phyloP scores from a whole-genome alignment of 371 early-diverging fungal species.

The Dichotomocladium elegans region DNA sequence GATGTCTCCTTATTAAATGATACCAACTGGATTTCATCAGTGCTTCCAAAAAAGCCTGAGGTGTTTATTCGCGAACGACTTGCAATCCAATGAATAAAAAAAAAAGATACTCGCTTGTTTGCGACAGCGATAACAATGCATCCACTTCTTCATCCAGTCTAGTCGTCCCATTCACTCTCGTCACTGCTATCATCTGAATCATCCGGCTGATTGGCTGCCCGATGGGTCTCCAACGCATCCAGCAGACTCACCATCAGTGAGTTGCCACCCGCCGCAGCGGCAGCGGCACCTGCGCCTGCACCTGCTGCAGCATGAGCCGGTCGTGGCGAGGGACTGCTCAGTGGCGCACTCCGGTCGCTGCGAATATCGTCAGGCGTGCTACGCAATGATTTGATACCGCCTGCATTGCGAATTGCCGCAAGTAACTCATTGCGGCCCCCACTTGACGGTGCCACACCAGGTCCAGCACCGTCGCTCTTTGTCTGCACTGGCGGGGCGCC shows the following conservation, averaged over 20 bases:
- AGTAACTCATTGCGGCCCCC: slow-evolving; percentile 29
- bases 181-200: slow-evolving; percentile 11
- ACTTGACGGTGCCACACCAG: neutral
- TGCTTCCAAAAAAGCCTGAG: slow-evolving; percentile 27
- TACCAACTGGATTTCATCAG: slow-evolving; percentile 67
- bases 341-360: slow-evolving; percentile 28
- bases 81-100: neutral
- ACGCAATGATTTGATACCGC: slow-evolving; percentile 29
- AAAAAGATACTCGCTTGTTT: too few relatives aligned
- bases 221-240: slow-evolving; percentile 18
- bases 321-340: slow-evolving; percentile 1
- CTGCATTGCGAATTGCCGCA: slow-evolving; percentile 39
- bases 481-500: neutral
- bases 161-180: slow-evolving; percentile 23
- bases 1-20: slow-evolving; percentile 72
- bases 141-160: neutral
- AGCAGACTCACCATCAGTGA: slow-evolving; percentile 14
- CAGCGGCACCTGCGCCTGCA: slow-evolving; percentile 5
- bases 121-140: neutral
- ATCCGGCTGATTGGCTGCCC: slow-evolving; percentile 17
- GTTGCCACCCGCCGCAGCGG: slow-evolving; percentile 10
- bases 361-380: slow-evolving; percentile 23
- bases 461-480: neutral
- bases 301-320: slow-evolving; percentile 6
- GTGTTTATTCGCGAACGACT: neutral